phyloP scores from a whole-genome alignment of 345 rosid genomes.

The Draba incana region DNA sequence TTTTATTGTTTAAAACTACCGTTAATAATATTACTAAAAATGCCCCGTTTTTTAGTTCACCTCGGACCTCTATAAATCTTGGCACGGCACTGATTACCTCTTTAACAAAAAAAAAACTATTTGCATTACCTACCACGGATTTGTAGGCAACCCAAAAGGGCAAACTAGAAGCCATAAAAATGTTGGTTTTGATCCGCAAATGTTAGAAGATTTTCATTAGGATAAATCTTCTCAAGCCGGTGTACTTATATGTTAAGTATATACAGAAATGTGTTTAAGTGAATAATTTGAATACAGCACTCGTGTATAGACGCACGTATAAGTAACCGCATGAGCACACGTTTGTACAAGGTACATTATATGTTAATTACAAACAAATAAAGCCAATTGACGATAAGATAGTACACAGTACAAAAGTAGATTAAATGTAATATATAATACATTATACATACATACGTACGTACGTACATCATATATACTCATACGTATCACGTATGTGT shows the following conservation, averaged over 20 bases:
- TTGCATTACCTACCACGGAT: conserved; percentile 14
- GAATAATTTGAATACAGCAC: conserved; percentile 5
- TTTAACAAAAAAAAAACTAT: no score
- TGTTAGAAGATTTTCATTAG: neutral
- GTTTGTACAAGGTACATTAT: conserved; percentile 21
- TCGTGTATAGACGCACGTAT: conserved; percentile 4
- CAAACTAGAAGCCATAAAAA: conserved; percentile 4
- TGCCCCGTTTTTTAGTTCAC: no score
- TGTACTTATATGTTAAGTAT: neutral
- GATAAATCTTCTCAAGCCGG: no score
- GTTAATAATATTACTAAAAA: no score
- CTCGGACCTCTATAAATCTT: no score
- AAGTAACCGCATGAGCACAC: conserved; percentile 17
- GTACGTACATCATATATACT: neutral
- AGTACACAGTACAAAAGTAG: neutral
- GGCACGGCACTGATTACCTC: no score
- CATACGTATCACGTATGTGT: conserved; percentile 2
- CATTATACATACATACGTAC: no score
- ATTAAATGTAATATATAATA: no score
- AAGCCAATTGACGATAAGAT: conserved; percentile 16
- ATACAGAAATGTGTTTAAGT: conserved; percentile 14
- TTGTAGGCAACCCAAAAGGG: neutral
- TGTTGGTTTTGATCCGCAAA: neutral
- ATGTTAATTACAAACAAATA: conserved; percentile 3
- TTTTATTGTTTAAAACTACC: no score